Evolutionary conservation across 495 filamentous ascomycete species (phyloP).

Genomic region (Penicillium dipodomyicola): DNA sequence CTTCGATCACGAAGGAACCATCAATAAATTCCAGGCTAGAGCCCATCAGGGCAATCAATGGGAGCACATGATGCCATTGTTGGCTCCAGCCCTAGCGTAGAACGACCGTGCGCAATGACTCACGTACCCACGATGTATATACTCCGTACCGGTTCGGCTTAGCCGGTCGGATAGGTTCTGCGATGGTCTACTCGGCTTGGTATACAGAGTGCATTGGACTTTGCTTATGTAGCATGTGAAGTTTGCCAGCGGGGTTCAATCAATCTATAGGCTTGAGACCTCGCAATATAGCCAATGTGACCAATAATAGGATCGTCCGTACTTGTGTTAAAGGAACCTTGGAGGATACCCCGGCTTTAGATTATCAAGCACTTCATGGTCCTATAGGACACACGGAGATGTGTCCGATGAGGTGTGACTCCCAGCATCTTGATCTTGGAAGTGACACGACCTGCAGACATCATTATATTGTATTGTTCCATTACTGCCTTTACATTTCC

Average conservation of each 20-base stretch:
- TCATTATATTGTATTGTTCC: background rate
- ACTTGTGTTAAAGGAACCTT: background rate
- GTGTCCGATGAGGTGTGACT: conserved; percentile 15
- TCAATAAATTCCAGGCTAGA: conserved; percentile 9
- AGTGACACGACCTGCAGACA: background rate
- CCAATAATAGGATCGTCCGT: background rate
- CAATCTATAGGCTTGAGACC: background rate
- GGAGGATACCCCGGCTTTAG: conserved; percentile 14
- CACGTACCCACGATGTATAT: conserved; percentile 11
- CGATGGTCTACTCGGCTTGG: conserved; percentile 3
- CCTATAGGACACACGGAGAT: conserved; percentile 9
- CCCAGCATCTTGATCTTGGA: background rate
- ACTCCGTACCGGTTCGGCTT: conserved; percentile 14
- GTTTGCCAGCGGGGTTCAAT: conserved; percentile 16
- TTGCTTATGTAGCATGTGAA: background rate
- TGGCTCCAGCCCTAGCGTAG: conserved; percentile 4
- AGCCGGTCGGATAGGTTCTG: conserved; percentile 7
- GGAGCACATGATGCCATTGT: conserved; percentile 16
- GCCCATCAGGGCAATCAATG: conserved; percentile 8
- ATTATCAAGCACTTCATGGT: conserved; percentile 12
- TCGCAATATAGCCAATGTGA: background rate
- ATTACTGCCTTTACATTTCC: background rate
- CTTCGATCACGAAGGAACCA: conserved; percentile 16
- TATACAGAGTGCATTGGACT: conserved; percentile 1
- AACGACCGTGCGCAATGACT: conserved; percentile 28